A percentile compares a stretch with the other conserved stretches of the same genome.
These are phyloP conservation scores for Strombidium stylifer DNA, from an alignment of 73 alveolate species.

Conservation along the genomic window DNA sequence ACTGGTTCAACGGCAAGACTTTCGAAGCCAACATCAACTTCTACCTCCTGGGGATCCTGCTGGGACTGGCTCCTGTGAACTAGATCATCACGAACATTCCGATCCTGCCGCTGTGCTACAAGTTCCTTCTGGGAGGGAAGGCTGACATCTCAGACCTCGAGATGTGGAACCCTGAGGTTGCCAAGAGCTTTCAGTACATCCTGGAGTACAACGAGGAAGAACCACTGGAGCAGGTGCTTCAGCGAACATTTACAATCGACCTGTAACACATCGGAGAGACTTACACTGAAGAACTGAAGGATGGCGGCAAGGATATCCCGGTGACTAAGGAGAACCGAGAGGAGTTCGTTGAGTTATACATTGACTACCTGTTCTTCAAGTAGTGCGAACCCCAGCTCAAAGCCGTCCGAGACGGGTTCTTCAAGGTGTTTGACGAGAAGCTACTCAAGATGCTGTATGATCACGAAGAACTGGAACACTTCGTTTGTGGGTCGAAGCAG, in stretches of 20 bases:
- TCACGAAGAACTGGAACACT: constrained; percentile 86
- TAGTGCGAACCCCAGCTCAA: constrained; percentile 72
- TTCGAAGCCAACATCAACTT: constrained; percentile 89
- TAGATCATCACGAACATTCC: constrained; percentile 85
- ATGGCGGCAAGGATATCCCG: constrained; percentile 80
- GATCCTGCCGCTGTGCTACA: constrained; percentile 90
- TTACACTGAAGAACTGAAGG: constrained; percentile 67
- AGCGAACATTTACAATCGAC: constrained; percentile 67
- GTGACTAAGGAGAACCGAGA: constrained; percentile 86
- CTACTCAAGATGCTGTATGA: constrained; percentile 57
- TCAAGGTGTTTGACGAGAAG: constrained; percentile 68
- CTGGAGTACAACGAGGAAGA: constrained; percentile 63
- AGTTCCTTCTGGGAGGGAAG: constrained; percentile 71
- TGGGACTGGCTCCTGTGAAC: constrained; percentile 97
- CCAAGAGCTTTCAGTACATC: constrained; percentile 62
- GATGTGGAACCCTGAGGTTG: constrained; percentile 76
- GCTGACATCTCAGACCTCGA: constrained; percentile 74
- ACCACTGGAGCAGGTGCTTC: constrained; percentile 69
- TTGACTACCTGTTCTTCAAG: constrained; percentile 86
- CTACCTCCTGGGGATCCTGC: constrained; percentile 88
- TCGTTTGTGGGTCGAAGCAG: constrained; percentile 81
- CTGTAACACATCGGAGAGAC: constrained; percentile 77
- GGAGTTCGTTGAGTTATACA: constrained; percentile 86
- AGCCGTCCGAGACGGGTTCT: constrained; percentile 79
- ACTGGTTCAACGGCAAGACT: constrained; percentile 94